Conservation (phyloP, 75 land plant genomes). For the Chamaecyparis obtusa region DNA sequence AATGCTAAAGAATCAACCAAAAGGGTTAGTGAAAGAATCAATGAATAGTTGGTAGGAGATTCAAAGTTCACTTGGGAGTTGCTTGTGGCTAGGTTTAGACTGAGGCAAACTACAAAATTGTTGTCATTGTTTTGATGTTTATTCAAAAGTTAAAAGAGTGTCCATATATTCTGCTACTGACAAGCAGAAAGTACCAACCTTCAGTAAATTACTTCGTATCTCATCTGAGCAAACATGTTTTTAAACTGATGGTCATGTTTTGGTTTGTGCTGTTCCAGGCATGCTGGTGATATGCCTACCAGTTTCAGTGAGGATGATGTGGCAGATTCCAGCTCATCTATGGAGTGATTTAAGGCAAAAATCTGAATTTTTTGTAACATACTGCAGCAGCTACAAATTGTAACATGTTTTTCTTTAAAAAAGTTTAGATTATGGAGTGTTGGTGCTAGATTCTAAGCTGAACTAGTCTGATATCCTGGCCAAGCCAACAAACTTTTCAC, state of each 20-base stretch:
- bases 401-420: background rate
- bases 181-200: background rate
- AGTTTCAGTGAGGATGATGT: background rate
- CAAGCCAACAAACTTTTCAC: background rate
- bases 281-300: slow-evolving; percentile 1
- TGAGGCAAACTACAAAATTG: background rate
- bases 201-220: background rate
- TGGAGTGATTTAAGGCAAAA: background rate
- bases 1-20: background rate
- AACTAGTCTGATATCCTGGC: background rate
- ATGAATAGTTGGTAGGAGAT: background rate
- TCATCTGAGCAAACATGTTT: background rate
- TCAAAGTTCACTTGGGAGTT: background rate
- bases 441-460: background rate
- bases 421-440: background rate
- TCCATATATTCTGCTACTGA: background rate
- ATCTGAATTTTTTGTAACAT: background rate
- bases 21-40: background rate
- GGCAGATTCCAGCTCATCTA: background rate
- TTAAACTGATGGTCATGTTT: background rate
- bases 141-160: background rate
- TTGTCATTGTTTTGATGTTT: background rate
- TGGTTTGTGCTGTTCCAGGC: background rate
- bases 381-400: background rate
- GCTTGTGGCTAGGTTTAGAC: background rate